phyloP scores from a whole-genome alignment of 257 asterid species.

The Lavandula angustifolia region DNA sequence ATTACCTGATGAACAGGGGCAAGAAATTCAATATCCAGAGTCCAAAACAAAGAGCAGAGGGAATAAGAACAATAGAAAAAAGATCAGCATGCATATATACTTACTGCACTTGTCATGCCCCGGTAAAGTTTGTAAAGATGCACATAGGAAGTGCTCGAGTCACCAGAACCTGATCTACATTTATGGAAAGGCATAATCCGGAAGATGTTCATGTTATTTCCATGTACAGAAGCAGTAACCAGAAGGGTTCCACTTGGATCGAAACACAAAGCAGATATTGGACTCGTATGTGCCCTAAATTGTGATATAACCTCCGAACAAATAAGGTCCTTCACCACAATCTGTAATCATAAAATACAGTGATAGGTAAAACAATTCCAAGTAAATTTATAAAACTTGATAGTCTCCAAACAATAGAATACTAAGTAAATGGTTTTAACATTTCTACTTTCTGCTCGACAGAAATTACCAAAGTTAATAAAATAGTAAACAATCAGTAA shows the following conservation, averaged over 20 bases:
- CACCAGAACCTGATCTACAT: slow-evolving; percentile 43
- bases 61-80: slow-evolving; percentile 21
- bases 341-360: slow-evolving; percentile 40
- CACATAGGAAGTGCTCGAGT: slow-evolving; percentile 61
- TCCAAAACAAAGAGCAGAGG: slow-evolving; percentile 19
- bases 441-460: slow-evolving; percentile 6
- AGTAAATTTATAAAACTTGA: slow-evolving; percentile 1
- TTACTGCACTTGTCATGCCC: slow-evolving; percentile 77
- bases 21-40: slow-evolving; percentile 25
- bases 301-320: slow-evolving; percentile 62
- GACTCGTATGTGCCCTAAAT: slow-evolving; percentile 77
- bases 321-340: slow-evolving; percentile 66
- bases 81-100: slow-evolving; percentile 33
- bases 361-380: slow-evolving; percentile 20
- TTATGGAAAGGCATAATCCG: slow-evolving; percentile 56
- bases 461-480: slow-evolving; percentile 17
- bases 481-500: slow-evolving; percentile 21
- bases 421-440: slow-evolving; percentile 1
- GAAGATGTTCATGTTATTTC: slow-evolving; percentile 63
- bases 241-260: slow-evolving; percentile 78
- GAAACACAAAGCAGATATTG: slow-evolving; percentile 74
- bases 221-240: slow-evolving; percentile 76
- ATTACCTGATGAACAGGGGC: slow-evolving; percentile 50
- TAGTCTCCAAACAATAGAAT: background rate
- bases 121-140: slow-evolving; percentile 76